Evolutionary conservation across 129 eudicot species (phyloP).

Genomic region (Flaveria sonorensis): DNA sequence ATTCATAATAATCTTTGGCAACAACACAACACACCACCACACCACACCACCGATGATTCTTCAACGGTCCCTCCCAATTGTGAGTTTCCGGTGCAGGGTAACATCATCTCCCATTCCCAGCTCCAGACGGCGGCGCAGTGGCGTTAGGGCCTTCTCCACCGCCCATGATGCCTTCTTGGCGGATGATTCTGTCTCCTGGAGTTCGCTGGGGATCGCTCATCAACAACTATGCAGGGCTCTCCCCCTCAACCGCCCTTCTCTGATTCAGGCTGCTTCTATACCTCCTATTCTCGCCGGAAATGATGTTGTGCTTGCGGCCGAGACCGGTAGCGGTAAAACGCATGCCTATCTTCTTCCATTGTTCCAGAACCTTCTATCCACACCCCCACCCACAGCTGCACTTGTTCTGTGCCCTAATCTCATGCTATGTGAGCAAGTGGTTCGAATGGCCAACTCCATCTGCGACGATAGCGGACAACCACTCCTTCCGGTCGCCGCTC

Average conservation of each 20-base stretch:
- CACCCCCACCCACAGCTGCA: neutral
- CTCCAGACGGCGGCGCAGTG: conserved; percentile 8
- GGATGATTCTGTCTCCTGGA: conserved; percentile 75
- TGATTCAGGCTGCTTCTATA: conserved; percentile 81
- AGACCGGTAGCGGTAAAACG: conserved; percentile 98
- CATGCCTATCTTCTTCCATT: conserved; percentile 90
- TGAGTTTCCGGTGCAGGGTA: neutral
- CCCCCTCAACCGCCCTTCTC: conserved; percentile 72
- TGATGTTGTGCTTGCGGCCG: conserved; percentile 93
- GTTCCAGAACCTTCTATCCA: conserved; percentile 53
- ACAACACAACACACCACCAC: too few species aligned
- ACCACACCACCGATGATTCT: too few species aligned
- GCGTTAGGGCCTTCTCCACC: conserved; percentile 40
- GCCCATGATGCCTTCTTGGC: conserved; percentile 51
- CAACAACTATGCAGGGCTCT: conserved; percentile 37
- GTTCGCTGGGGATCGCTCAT: conserved; percentile 68
- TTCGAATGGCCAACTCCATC: conserved; percentile 84
- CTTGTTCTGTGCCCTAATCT: conserved; percentile 96
- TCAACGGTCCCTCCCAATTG: too few species aligned
- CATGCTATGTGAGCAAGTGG: conserved; percentile 97
- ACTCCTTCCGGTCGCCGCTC: conserved; percentile 74
- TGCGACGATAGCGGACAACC: conserved; percentile 64
- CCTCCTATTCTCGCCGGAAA: conserved; percentile 72
- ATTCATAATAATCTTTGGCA: too few species aligned
- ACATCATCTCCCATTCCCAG: conserved; percentile 11